phyloP scores from a whole-genome alignment of 176 grass and related monocot species.

The Leersia perrieri region DNA sequence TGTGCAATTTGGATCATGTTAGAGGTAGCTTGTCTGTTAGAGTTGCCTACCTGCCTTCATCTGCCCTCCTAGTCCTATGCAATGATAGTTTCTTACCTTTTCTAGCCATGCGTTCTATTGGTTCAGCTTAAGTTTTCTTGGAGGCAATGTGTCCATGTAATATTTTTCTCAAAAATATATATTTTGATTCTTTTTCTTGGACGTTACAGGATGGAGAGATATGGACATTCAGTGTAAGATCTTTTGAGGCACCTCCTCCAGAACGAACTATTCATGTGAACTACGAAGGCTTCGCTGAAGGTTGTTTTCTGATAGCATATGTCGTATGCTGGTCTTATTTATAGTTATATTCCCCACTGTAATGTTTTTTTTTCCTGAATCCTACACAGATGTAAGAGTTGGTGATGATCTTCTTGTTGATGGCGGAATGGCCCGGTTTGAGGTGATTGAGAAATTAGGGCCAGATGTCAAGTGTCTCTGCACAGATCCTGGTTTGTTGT shows the following conservation, averaged over 20 bases:
- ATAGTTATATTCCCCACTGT: not conserved
- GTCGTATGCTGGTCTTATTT: conserved; percentile 24
- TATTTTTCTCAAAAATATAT: not conserved
- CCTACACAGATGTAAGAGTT: conserved; percentile 71
- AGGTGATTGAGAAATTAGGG: conserved; percentile 89
- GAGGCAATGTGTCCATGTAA: not conserved
- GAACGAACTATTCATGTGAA: conserved; percentile 89
- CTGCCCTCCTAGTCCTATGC: not conserved
- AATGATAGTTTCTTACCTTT: not conserved
- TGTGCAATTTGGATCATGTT: conserved; percentile 1
- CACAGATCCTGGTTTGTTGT: conserved; percentile 86
- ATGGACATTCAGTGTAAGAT: conserved; percentile 96
- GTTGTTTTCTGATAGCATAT: conserved; percentile 33
- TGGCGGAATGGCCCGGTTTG: conserved; percentile 96
- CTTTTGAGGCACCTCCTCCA: conserved; percentile 78
- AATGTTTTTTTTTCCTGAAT: conserved; percentile 6
- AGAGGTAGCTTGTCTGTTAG: not conserved
- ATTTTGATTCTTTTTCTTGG: not conserved
- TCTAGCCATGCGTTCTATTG: not conserved
- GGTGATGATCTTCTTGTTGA: conserved; percentile 97
- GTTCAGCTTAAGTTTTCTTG: not conserved
- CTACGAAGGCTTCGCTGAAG: conserved; percentile 98
- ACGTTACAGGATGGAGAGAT: conserved; percentile 94
- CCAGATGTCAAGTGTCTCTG: conserved; percentile 93
- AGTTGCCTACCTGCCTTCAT: not conserved